These are phyloP conservation scores for Elongisporangium anandrum DNA, from an alignment of 352 stramenopile species.

Conservation along the genomic window DNA sequence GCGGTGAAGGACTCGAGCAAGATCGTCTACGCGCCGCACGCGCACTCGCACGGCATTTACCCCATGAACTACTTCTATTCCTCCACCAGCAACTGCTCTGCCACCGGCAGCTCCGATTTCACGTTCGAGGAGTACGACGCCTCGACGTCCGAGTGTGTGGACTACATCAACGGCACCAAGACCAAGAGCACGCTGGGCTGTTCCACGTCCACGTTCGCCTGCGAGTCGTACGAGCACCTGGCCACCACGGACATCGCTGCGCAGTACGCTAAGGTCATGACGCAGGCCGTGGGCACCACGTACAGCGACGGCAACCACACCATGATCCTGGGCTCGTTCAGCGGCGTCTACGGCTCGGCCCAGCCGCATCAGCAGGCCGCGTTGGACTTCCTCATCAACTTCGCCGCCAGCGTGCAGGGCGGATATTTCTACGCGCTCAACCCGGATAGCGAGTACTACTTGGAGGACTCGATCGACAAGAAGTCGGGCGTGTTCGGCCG, in stretches of 20 bases:
- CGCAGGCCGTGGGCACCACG: slow-evolving; percentile 34
- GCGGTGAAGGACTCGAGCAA: slow-evolving; percentile 43
- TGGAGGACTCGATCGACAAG: slow-evolving; percentile 42
- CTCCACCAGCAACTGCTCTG: slow-evolving; percentile 35
- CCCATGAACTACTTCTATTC: slow-evolving; percentile 64
- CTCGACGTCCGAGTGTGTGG: slow-evolving; percentile 29
- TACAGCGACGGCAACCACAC: slow-evolving; percentile 22
- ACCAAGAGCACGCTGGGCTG: slow-evolving; percentile 31
- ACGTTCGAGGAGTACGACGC: slow-evolving; percentile 12
- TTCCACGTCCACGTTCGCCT: slow-evolving; percentile 26
- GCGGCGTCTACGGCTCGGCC: slow-evolving; percentile 49
- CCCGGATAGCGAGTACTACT: slow-evolving; percentile 51
- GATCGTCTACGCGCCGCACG: slow-evolving; percentile 61
- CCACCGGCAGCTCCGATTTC: slow-evolving; percentile 14
- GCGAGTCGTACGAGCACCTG: slow-evolving; percentile 40
- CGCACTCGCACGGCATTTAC: slow-evolving; percentile 44
- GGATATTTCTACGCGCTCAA: slow-evolving; percentile 70
- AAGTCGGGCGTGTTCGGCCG: slow-evolving; percentile 39
- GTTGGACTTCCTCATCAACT: slow-evolving; percentile 62
- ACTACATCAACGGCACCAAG: slow-evolving; percentile 36
- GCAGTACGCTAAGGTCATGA: slow-evolving; percentile 40
- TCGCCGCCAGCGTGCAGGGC: slow-evolving; percentile 37
- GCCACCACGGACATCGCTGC: slow-evolving; percentile 11
- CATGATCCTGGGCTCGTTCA: slow-evolving; percentile 59
- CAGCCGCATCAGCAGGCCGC: slow-evolving; percentile 52